Evolutionary conservation across 106 monocot genomes (phyloP), one percentile per base, ranked within the genome.

Genomic region (Dioscorea dumetorum): DNA sequence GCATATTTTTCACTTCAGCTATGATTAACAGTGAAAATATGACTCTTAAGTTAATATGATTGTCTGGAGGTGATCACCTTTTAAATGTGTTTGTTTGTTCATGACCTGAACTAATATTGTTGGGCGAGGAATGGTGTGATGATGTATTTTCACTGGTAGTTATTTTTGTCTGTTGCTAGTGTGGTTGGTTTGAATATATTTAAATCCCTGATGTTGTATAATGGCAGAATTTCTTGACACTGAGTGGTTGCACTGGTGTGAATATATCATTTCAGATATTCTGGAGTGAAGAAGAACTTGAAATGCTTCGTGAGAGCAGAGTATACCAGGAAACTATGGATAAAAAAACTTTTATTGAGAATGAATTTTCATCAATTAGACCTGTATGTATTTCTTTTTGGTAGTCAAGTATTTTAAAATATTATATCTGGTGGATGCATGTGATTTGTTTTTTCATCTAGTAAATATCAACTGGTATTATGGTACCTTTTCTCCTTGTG

Each of bases 271-370:
- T 77, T 32, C 79, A 93, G 93, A 82, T 89, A 33, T 81, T 93
- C 70, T 93, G 93, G 93, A 75, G 72, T 62, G 53, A 74, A 70
- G 79, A 84, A 74, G 93, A 93, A 70, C 66, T 93, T 41, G 62
- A 84, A 49, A 86, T 89, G 86, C 60, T 93, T 69, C 73, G 8
- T 20, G 48, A 63, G 48, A 93, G 86, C 54, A 65, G 74, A 61
- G 48, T 89, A 49, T 84, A 84, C 64, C 64, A 78, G 33, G 89
- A 93, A 62, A 84, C 83, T 62, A 58, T 81, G 33, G 64, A 77
- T 70, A 65, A 79, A 28, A 78, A 78, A 34, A 13, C 51, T 13
- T 70, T 61, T 57, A 48, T 86, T 23, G 67, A 81, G 59, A 77
- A 84, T 50, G 93, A 93, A 31, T 93, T 81, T 75, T 78, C 60